Evolutionary conservation across 768 basidiomycete genomes (phyloP), one percentile per base, ranked within the genome.

Genomic region (Mycena vulgaris): DNA sequence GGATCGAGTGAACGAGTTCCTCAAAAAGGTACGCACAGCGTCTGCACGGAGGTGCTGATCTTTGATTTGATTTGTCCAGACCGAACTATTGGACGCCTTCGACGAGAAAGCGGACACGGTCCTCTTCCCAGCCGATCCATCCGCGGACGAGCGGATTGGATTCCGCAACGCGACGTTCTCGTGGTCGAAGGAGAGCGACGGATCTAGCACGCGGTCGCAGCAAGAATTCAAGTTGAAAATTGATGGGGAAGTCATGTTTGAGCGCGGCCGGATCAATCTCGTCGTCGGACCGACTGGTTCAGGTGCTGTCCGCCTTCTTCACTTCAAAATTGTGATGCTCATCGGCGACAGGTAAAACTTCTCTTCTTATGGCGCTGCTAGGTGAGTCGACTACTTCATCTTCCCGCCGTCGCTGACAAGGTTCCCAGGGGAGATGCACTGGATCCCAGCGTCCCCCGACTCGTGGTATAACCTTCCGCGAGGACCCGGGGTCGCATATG

Each of bases 391-490:
- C 11, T 23, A 21, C 21, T 23, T 33, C 35, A 2, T 10, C 5
- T 16, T 39, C 42, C 8, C 7, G n/a, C 19, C n/a, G 59, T 56
- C 37, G 25, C 23, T 52, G 27, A n/a, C 21, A 28, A 17, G 33
- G 69, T 95, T 13, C 51, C 21, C 57, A 85, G 86, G 90, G n/a
- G 91, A 93, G 78, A 88, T 92, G 88, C 89, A 92, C 75, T 92
- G 89, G 74, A 78, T 84, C 14, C 87, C 86, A 2, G 80, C 80
- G 16, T 77, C 80, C 5, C 82, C 87, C 1, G 85, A 87, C 42
- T 89, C 92, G 0, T 92, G 88, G 86, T 93, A 86, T 78, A 89
- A 88, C 69, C 85, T 95, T 5, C 93, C 94, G 19, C 83, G 93
- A 4, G 80, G 82, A 3, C 85, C 85, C 0, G 93, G 94, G 3